phyloP scores from a whole-genome alignment of 2,329 filamentous ascomycete species.

The Neocucurbitaria cava region DNA sequence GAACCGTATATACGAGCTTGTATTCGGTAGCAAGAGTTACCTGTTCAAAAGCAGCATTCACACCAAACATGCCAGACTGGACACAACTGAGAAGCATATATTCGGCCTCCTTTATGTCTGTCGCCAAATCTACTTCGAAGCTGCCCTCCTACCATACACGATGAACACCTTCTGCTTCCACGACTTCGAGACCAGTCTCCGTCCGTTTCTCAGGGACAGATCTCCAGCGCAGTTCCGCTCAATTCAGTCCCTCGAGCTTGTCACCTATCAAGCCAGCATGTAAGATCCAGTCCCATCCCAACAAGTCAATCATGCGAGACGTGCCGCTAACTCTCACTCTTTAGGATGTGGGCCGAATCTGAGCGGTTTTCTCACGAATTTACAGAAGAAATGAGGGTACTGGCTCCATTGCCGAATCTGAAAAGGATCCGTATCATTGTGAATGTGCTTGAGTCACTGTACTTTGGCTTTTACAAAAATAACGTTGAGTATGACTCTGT shows the following conservation, averaged over 20 bases:
- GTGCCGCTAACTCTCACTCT: background rate
- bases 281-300: background rate
- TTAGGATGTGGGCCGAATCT: background rate
- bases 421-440: background rate
- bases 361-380: background rate
- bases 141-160: conserved; percentile 5
- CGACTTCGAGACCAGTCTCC: background rate
- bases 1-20: conserved; percentile 4
- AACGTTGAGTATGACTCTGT: background rate
- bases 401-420: background rate
- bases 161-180: background rate
- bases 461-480: background rate
- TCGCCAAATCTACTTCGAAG: conserved; percentile 16
- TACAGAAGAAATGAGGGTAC: background rate
- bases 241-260: background rate
- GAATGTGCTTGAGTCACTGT: background rate
- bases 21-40: conserved; percentile 1
- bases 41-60: background rate
- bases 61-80: background rate
- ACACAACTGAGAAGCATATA: background rate
- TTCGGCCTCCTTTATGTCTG: conserved; percentile 4
- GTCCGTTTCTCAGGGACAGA: background rate
- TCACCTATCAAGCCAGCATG: background rate
- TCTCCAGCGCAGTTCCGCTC: background rate
- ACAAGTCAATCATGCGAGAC: background rate